Percentiles rank a stretch among this genome's conserved stretches.
These are phyloP conservation scores for Cicer cuneatum DNA, from an alignment of 306 rosid species.

Conservation along the genomic window DNA sequence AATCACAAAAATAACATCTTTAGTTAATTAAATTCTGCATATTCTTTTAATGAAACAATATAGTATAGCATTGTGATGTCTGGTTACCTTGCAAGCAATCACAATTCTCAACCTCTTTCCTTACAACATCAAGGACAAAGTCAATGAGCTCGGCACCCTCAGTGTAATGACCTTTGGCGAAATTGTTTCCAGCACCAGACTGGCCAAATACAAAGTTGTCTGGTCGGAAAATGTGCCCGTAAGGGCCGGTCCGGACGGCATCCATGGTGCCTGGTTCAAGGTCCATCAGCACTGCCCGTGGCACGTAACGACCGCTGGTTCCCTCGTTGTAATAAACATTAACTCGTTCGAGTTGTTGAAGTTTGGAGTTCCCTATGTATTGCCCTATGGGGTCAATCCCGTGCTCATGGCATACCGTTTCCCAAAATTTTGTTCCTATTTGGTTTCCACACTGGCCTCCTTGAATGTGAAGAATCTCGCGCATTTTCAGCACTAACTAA, in stretches of 20 bases:
- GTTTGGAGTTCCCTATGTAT: constrained; percentile 15
- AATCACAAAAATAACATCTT: constrained; percentile 4
- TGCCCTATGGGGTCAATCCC: constrained; percentile 26
- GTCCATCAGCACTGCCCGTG: constrained; percentile 81
- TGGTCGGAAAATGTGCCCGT: constrained; percentile 74
- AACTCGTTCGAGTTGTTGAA: constrained; percentile 16
- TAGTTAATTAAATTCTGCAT: not conserved
- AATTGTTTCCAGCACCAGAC: constrained; percentile 74
- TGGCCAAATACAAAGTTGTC: constrained; percentile 79
- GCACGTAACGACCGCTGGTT: constrained; percentile 60
- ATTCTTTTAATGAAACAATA: not conserved
- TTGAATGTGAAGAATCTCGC: constrained; percentile 29
- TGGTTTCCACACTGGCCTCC: constrained; percentile 28
- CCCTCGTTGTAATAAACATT: constrained; percentile 25
- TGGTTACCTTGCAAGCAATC: constrained; percentile 54
- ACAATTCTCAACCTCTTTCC: constrained; percentile 58
- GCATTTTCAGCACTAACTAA: constrained; percentile 12
- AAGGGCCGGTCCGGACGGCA: constrained; percentile 59
- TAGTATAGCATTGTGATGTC: not conserved
- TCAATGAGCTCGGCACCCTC: constrained; percentile 64
- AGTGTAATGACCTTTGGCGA: constrained; percentile 70
- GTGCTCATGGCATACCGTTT: constrained; percentile 8
- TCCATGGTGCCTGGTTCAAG: constrained; percentile 90
- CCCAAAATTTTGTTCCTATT: constrained; percentile 23
- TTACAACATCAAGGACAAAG: constrained; percentile 55